Conservation (phyloP, 352 stramenopile genomes). For the Pythium apleroticum region DNA sequence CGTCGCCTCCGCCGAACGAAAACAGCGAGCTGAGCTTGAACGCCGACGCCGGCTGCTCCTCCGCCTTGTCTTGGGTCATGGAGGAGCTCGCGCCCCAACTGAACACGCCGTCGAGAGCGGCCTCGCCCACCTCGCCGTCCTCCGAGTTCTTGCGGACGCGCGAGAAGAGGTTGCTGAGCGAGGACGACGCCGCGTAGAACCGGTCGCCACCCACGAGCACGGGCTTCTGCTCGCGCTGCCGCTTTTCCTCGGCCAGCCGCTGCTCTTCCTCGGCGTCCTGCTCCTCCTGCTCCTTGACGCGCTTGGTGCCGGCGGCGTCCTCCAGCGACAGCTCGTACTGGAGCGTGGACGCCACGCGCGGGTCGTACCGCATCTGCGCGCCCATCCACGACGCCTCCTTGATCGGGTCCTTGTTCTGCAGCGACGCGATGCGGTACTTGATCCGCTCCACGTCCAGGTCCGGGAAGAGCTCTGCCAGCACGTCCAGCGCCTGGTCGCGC, state of each 20-base stretch:
- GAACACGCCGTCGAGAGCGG: constrained; percentile 73
- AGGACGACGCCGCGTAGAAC: constrained; percentile 65
- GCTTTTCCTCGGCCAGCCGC: constrained; percentile 21
- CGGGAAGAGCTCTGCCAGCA: constrained; percentile 61
- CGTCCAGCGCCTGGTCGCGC: constrained; percentile 47
- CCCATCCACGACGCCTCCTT: constrained; percentile 84
- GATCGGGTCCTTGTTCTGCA: constrained; percentile 54
- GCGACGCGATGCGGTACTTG: constrained; percentile 45
- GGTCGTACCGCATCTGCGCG: constrained; percentile 69
- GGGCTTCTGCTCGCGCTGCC: constrained; percentile 42
- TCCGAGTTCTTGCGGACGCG: constrained; percentile 84
- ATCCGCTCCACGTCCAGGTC: constrained; percentile 69
- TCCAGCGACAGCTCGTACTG: constrained; percentile 57
- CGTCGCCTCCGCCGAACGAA: constrained; percentile 51
- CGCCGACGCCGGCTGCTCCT: constrained; percentile 24
- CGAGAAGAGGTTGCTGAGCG: constrained; percentile 66
- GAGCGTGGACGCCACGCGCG: constrained; percentile 35
- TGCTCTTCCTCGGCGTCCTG: constrained; percentile 29
- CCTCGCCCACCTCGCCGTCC: constrained; percentile 71
- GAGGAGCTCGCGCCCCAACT: constrained; percentile 9
- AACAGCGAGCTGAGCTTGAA: constrained; percentile 83
- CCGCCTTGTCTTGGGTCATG: not conserved
- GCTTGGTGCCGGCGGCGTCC: constrained; percentile 10
- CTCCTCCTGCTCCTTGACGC: constrained; percentile 15
- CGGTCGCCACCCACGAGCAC: constrained; percentile 58